Evolutionary conservation across 345 rosid species (phyloP), one percentile per base, ranked within the genome.

Genomic region (Kandelia obovata): DNA sequence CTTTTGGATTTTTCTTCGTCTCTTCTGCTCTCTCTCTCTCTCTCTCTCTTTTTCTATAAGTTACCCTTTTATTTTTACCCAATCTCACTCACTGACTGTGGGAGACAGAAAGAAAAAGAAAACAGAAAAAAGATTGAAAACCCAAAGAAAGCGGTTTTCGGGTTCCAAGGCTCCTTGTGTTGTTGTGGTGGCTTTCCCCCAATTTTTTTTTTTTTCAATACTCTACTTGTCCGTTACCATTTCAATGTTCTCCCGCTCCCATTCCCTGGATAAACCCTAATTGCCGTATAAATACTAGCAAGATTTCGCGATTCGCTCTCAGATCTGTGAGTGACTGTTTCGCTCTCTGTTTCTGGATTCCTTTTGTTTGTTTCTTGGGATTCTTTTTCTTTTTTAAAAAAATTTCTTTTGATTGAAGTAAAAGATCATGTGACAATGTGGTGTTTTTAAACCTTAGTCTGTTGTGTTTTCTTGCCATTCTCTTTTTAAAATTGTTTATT

Each of bases 281-380:
- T 57, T 23, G 19, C 21, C 53, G n/a, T 9, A 9, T 13, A 6
- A 31, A 19, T 7, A 65, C 20, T 28, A 7, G 26, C 60, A 46
- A 61, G 75, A 71, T 75, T 81, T 34, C 34, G 71, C 70, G 58
- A 16, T 64, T 73, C 58, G 30, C 64, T 58, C 66, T 74, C 65
- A 28, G 79, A 84, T 82, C 84, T 76, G 78, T 78, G 2, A 53
- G 81, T 84, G 58, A 57, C 34, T 47, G 1, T 5, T 49, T 58
- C 10, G 53, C 5, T 51, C 57, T 67, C 9, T 49, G 34, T 19
- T 0, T 16, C 6, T 57, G 5, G 58, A 6, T 7, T 58, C 19
- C 19, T 21, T 58, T 62, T 39, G 26, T 64, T 56, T 28, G 5
- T 35, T 37, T 23, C 46, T 39, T 39, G 46, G 46, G 13, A 39